Base-by-base conservation (phyloP, 2,329 filamentous ascomycete species). In the Alternaria gaisen region DNA sequence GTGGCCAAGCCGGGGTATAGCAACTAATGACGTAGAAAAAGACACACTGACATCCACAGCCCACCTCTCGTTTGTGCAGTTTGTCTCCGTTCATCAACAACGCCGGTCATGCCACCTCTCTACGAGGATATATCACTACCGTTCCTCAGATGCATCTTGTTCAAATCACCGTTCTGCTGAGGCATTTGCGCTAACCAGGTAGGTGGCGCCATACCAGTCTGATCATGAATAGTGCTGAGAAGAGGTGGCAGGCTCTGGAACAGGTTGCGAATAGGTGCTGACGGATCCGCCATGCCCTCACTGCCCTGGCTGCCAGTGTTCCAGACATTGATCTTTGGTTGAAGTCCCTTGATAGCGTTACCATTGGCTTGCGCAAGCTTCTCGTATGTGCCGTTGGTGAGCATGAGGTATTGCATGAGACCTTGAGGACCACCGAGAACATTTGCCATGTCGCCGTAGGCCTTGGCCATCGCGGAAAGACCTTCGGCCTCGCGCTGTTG, bases 291-390 rank as follows among this genome's bases (percentile, higher is more conserved):
- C 63, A 58, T 63, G 20, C 75, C 64, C 12, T 74, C 69, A 11
- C 79, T 80, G 16, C 75, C 83, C 42, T 85, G 81, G 50, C 80
- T 77, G 0, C 91, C 91, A 9, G 92, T 96, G 76, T 92, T 95
- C 93, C 92, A 97, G 26, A 94, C 88, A 64, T 89, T 93, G 81
- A 96, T 95, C 89, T 96, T 96, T 66, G 93, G 93, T 77, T 93
- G 87, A 67, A 96, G 80, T 26, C 92, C 92, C 53, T 87, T 84
- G 74, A 96, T 87, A 32, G 91, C 92, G 32, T 84, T 77, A 47
- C 90, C 92, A 70, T 96, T 96, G 51, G 91, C 91, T 70, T 90
- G 85, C 59, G 92, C 92, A 51, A 96, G 86, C 69, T 89, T 86
- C 74, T 91, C 86, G 77, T 92, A 94, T 0, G 90, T 91, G 69